Base-by-base conservation (phyloP, 2,329 filamentous ascomycete species). In the Ceratocystis colombiana region DNA sequence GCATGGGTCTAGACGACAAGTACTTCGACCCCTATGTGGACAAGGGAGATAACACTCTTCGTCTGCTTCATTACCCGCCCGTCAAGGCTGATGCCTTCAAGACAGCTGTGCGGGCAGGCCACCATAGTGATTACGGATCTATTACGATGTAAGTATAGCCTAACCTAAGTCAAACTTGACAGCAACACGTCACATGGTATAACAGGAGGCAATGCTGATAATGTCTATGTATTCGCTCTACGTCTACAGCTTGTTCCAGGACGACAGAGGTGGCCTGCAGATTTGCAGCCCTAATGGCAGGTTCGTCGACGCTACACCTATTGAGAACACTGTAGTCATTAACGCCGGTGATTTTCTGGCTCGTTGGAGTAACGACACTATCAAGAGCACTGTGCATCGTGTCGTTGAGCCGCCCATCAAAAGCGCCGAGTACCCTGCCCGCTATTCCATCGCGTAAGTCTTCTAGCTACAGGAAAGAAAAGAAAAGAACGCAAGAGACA, bases 311-410 rank as follows among this genome's bases (percentile, higher is more conserved):
- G 92, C 89, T 0, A 90, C 84, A 5, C 91, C 92, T 0, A 93
- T 96, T 68, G 79, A 85, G 45, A 86, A 85, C 65, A 91, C 90
- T 0, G 87, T 94, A 50, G 89, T 96, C 10, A 83, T 96, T 70
- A 96, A 96, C 72, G 91, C 91, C 0, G 92, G 91, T 1, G 92
- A 96, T 73, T 74, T 96, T 70, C 78, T 96, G 62, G 87, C 89
- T 1, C 80, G 91, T 64, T 96, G 91, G 92, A 90, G 88, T 69
- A 96, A 96, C 72, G 90, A 95, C 72, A 88, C 84, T 3, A 96
- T 96, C 77, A 91, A 88, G 77, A 93, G 88, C 73, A 96, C 92
- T 3, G 84, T 91, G 68, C 92, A 96, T 75, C 85, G 91, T 10
- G 92, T 96, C 0, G 89, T 96, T 4, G 89, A 96, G 76, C 92